Percentiles rank a stretch among this genome's conserved stretches.
These are phyloP conservation scores for Globisporangium irregulare DNA, from an alignment of 352 stramenopile genomes.

Conservation along the genomic window DNA sequence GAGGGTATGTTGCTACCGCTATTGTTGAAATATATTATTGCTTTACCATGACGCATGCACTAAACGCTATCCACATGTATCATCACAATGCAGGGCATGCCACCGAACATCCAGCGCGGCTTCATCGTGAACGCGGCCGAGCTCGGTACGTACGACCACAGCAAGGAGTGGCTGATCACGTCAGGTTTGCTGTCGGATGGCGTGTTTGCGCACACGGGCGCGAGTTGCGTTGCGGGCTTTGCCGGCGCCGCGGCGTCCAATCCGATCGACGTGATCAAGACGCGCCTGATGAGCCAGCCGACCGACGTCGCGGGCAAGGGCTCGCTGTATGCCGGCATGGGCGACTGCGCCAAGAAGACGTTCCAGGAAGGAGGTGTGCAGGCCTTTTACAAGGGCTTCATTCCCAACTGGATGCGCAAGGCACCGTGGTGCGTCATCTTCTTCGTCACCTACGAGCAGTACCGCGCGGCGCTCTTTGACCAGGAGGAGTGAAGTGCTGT, in stretches of 20 bases:
- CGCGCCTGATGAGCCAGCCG: slow-evolving; percentile 76
- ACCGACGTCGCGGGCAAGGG: slow-evolving; percentile 52
- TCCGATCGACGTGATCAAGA: slow-evolving; percentile 86
- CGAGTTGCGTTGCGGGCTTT: slow-evolving; percentile 76
- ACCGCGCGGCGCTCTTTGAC: slow-evolving; percentile 41
- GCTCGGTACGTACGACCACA: slow-evolving; percentile 86
- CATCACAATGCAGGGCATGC: slow-evolving; percentile 44
- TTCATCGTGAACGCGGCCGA: slow-evolving; percentile 88
- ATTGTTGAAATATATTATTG: neutral
- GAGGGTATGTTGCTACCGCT: slow-evolving; percentile 21
- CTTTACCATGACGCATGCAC: neutral
- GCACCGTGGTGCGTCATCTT: slow-evolving; percentile 84
- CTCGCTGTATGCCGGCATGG: slow-evolving; percentile 65
- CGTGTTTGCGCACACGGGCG: slow-evolving; percentile 66
- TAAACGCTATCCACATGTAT: neutral
- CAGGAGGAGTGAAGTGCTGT: slow-evolving; percentile 17
- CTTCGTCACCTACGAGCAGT: slow-evolving; percentile 87
- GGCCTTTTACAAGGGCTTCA: slow-evolving; percentile 86
- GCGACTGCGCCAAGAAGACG: slow-evolving; percentile 66
- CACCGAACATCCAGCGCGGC: slow-evolving; percentile 79
- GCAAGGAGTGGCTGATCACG: slow-evolving; percentile 70
- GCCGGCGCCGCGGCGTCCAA: slow-evolving; percentile 70
- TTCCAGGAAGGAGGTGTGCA: slow-evolving; percentile 58
- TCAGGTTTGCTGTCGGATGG: slow-evolving; percentile 60
- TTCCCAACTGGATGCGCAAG: slow-evolving; percentile 87